phyloP scores from a whole-genome alignment of 768 basidiomycete species.

The Lyophyllum semitale region DNA sequence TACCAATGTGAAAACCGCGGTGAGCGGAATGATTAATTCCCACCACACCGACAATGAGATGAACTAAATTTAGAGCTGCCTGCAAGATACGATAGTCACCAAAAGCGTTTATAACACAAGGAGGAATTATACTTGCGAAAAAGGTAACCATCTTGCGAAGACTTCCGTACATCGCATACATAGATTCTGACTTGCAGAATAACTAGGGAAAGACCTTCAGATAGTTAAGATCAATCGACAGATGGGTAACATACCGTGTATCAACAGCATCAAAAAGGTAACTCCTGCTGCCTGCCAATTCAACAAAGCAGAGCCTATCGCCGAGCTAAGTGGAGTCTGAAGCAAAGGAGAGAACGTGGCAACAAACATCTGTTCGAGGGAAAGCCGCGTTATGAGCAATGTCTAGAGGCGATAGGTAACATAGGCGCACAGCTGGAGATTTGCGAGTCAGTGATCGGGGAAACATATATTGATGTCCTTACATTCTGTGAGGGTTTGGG shows the following conservation, averaged over 20 bases:
- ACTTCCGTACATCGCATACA: conserved; percentile 29
- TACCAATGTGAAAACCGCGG: not conserved
- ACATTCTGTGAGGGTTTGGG: not conserved
- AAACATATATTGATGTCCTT: not conserved
- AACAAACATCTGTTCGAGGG: no score
- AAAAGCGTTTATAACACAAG: not conserved
- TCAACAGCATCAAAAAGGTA: not conserved
- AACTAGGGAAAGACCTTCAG: conserved; percentile 18
- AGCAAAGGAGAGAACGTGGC: no score
- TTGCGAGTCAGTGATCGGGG: not conserved
- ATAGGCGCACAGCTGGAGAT: not conserved
- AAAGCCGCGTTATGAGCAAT: not conserved
- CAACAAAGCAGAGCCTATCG: no score
- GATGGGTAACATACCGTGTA: not conserved
- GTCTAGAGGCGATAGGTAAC: not conserved
- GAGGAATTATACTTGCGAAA: conserved; percentile 9
- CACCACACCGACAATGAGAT: conserved; percentile 12
- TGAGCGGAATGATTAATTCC: conserved; percentile 17
- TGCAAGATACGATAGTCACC: not conserved
- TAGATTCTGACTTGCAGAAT: conserved; percentile 29
- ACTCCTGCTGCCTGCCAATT: no score
- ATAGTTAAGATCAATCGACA: not conserved
- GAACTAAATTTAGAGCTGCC: not conserved
- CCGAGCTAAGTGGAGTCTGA: no score
- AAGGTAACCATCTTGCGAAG: conserved; percentile 18